Evolutionary conservation across 2,329 filamentous ascomycete species (phyloP), one percentile per base, ranked within the genome.

Genomic region (Periglandula ipomoeae): DNA sequence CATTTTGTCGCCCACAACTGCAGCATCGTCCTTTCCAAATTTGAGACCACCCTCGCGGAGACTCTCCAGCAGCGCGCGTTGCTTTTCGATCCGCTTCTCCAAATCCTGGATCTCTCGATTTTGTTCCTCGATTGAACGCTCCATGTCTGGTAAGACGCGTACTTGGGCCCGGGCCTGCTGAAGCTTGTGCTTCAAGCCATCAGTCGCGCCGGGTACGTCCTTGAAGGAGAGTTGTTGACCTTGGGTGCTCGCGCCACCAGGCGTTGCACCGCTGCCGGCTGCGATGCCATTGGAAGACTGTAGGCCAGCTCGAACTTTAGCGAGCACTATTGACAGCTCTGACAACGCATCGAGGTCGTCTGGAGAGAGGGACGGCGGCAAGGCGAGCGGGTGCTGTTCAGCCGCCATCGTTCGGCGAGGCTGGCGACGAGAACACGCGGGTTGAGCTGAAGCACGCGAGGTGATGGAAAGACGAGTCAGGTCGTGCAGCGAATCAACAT

Each of bases 301-400:
- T 57, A 71, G 67, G 15, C 70, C 73, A 34, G 65, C 61, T 56
- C 86, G 80, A 17, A 96, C 78, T 45, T 87, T 86, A 55, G 81
- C 74, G 52, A 96, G 81, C 56, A 95, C 80, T 51, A 82, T 76
- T 60, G 88, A 84, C 47, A 96, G 80, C 60, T 89, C 82, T 23
- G 89, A 88, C 47, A 95, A 78, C 57, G 89, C 81, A 71, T 95
- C 90, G 70, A 96, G 88, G 44, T 82, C 81, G 65, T 90, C 84
- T 24, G 90, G 86, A 44, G 87, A 79, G 53, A 93, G 85, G 49
- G 84, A 81, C 3, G 78, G 69, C 27, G 84, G 76, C 50, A 79
- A 70, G 53, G 72, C 70, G 60, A 76, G 72, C 20, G 68, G 70
- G 60, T 68, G 71, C 43, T 68, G 58, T 27, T 52, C 51, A 41